phyloP scores from a whole-genome alignment of 768 basidiomycete genomes.

The Tubosaeta sp. region DNA sequence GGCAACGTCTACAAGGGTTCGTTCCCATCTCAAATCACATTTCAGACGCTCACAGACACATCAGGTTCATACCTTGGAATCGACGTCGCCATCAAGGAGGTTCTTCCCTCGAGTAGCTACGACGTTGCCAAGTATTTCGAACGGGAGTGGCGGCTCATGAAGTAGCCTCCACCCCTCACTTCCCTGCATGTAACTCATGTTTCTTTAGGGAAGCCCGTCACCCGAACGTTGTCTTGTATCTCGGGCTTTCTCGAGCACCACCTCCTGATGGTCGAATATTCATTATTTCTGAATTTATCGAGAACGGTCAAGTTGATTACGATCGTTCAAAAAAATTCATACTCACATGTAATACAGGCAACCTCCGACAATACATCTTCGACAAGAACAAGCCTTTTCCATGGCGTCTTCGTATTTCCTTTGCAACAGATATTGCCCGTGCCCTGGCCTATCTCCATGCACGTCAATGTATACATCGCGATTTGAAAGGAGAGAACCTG shows the following conservation, averaged over 20 bases:
- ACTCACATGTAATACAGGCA: conserved; percentile 34
- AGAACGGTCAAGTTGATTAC: conserved; percentile 49
- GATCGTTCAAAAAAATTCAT: background rate
- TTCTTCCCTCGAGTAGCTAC: conserved; percentile 85
- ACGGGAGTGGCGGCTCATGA: conserved; percentile 98
- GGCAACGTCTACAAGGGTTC: conserved; percentile 82
- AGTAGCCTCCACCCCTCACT: conserved; percentile 36
- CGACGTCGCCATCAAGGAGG: conserved; percentile 95
- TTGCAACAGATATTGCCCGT: conserved; percentile 90
- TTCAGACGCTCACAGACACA: conserved; percentile 2
- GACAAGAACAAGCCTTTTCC: conserved; percentile 81
- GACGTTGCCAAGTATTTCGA: conserved; percentile 98
- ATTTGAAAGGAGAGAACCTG: conserved; percentile 96
- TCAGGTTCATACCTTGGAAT: conserved; percentile 91
- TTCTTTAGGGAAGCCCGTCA: conserved; percentile 70
- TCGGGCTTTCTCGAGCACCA: conserved; percentile 82
- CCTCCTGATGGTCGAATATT: conserved; percentile 80
- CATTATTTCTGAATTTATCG: conserved; percentile 93
- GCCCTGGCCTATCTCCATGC: conserved; percentile 98
- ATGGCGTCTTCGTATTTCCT: conserved; percentile 90
- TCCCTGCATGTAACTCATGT: background rate
- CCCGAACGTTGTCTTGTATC: conserved; percentile 89
- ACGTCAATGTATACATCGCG: conserved; percentile 81
- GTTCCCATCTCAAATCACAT: conserved; percentile 6
- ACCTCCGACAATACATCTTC: conserved; percentile 87